These are phyloP conservation scores for Geotrichum australiense DNA, from an alignment of 1,139 yeast genomes.

Conservation along the genomic window DNA sequence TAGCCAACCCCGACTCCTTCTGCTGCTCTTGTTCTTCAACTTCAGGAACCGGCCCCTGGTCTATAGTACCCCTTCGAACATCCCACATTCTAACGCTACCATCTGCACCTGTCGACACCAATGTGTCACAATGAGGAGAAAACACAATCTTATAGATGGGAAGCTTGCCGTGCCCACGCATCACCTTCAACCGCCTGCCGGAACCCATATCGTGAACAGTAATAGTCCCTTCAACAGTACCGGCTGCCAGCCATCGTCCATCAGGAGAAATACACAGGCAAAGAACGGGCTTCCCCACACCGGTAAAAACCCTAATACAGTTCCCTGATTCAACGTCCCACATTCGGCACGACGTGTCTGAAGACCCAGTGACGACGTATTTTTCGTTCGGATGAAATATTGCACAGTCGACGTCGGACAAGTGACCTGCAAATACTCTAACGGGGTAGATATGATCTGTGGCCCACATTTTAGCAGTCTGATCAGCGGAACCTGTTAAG, in stretches of 20 bases:
- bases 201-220: constrained; percentile 93
- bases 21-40: too few species aligned
- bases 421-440: constrained; percentile 94
- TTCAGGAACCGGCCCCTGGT: constrained; percentile 66
- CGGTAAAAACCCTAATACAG: constrained; percentile 91
- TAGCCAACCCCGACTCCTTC: too few species aligned
- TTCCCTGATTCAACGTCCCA: constrained; percentile 93
- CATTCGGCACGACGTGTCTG: constrained; percentile 94
- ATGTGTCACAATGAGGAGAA: constrained; percentile 79
- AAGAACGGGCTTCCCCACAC: constrained; percentile 84
- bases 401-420: constrained; percentile 92
- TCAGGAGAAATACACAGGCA: constrained; percentile 89
- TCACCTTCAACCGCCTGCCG: constrained; percentile 69
- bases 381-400: constrained; percentile 95
- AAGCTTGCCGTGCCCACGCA: constrained; percentile 87
- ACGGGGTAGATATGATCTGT: constrained; percentile 96
- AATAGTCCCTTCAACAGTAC: constrained; percentile 87
- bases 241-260: constrained; percentile 94
- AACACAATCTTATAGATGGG: constrained; percentile 82
- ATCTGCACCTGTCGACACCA: constrained; percentile 92
- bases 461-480: constrained; percentile 96
- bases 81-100: constrained; percentile 95
- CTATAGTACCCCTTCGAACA: constrained; percentile 74
- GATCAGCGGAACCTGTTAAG: constrained; percentile 96
- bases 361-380: constrained; percentile 88